Base-by-base conservation (phyloP, 2,329 filamentous ascomycete genomes). In the Talaromyces sp. region DNA sequence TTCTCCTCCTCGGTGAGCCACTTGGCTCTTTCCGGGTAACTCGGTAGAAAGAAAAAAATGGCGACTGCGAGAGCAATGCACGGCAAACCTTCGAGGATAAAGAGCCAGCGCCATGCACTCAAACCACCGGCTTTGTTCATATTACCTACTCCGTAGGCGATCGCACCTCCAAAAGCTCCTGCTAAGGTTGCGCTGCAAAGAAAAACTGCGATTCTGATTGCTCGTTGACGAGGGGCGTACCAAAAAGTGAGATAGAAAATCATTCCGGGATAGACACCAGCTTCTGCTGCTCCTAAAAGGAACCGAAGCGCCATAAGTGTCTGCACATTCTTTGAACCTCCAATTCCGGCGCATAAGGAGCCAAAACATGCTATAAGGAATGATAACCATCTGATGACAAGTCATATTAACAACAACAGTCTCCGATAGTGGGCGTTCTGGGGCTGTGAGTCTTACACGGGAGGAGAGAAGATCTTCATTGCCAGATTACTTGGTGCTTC, bases 21-120 rank as follows among this genome's bases (percentile, higher is more conserved):
- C 68, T 85, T 89, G 34, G 84, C 85, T 59, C 91, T 83, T 74
- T 91, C 89, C 2, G 89, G 89, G 76, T 92, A 92, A 63, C 86
- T 84, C 0, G 89, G 88, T 55, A 93, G 85, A 75, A 84, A 88
- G 59, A 71, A 71, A 57, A 83, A 67, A 61, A 89, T 71, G 47
- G 85, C 83, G 53, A 88, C 78, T 7, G 87, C 89, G 28, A 90
- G 81, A 31, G 88, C 68, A 61, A 84, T 83, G 12, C 89, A 90
- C 8, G 90, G 74, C 6, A 79, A 66, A 6, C 90, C 90, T 73
- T 93, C 79, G 36, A 81, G 69, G 69, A 97, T 81, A 62, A 81
- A 82, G 12, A 80, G 75, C 79, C 79, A 82, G 65, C 79, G 73
- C 79, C 79, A 82, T 56, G 78, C 79, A 60, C 55, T 75, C 72